Conservation (phyloP, 208 protist species). For the Chromosphaera perkinsii region DNA sequence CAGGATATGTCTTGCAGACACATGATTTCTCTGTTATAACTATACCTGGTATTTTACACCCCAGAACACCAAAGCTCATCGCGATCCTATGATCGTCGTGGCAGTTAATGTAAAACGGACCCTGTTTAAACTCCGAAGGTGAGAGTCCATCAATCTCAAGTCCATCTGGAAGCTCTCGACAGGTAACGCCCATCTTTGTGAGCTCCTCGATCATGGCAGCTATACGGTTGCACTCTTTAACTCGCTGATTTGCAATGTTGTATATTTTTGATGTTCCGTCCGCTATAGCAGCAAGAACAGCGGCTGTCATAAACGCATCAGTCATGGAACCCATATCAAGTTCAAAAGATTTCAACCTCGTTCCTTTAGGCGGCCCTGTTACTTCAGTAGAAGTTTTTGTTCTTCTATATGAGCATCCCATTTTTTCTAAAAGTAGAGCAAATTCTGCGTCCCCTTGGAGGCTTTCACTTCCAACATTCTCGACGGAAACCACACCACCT, state of each 20-base stretch:
- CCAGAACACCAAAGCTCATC: conserved; percentile 59
- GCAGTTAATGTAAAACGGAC: conserved; percentile 49
- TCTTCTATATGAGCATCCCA: conserved; percentile 61
- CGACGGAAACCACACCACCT: conserved; percentile 49
- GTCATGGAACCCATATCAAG: conserved; percentile 66
- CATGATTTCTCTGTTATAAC: conserved; percentile 63
- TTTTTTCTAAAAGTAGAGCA: conserved; percentile 47
- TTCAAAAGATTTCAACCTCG: not conserved
- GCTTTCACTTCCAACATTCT: conserved; percentile 42
- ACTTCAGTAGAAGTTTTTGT: conserved; percentile 47
- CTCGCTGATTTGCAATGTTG: conserved; percentile 65
- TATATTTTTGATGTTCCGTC: conserved; percentile 13
- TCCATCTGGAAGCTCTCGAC: conserved; percentile 26
- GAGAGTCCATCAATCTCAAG: conserved; percentile 39
- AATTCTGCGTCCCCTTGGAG: conserved; percentile 64
- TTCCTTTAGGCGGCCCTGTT: not conserved
- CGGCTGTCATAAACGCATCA: conserved; percentile 70
- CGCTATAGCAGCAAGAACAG: conserved; percentile 51
- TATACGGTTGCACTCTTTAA: conserved; percentile 74
- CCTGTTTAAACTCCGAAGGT: not conserved
- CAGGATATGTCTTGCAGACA: conserved; percentile 67
- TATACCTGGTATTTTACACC: conserved; percentile 43
- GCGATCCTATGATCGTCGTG: conserved; percentile 71
- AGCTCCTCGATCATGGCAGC: conserved; percentile 59
- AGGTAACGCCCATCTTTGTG: conserved; percentile 41